Evolutionary conservation across 1,139 yeast species (phyloP).

Genomic region (Geotrichum candidum): DNA sequence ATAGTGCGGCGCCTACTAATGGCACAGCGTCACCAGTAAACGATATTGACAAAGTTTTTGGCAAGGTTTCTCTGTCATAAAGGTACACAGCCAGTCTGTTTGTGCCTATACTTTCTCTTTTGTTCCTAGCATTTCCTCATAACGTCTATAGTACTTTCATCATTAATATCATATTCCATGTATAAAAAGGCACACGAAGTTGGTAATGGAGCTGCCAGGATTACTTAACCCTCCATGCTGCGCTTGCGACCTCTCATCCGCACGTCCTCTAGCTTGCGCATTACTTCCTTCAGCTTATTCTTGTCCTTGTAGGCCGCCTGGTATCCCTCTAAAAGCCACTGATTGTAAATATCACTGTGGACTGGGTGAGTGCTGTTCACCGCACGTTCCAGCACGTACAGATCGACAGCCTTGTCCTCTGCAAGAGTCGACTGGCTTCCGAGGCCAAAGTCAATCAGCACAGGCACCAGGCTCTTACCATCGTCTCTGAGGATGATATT

Average conservation of each 20-base stretch:
- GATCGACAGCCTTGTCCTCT: conserved; percentile 94
- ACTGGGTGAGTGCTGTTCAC: conserved; percentile 83
- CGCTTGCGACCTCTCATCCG: conserved; percentile 90
- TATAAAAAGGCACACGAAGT: neutral
- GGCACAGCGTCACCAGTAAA: neutral
- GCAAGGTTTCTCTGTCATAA: conserved; percentile 14
- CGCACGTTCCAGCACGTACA: conserved; percentile 91
- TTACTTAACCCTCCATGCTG: conserved; percentile 71
- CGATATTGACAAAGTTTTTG: conserved; percentile 18
- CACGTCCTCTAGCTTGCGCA: conserved; percentile 70
- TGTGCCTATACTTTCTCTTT: neutral
- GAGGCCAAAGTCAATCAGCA: conserved; percentile 86
- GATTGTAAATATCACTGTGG: conserved; percentile 55
- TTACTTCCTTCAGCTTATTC: conserved; percentile 46
- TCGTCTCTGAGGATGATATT: conserved; percentile 53
- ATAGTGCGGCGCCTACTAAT: neutral
- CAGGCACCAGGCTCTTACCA: conserved; percentile 38
- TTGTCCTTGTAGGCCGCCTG: conserved; percentile 23
- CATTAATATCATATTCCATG: neutral
- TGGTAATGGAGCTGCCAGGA: neutral
- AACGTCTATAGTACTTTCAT: neutral
- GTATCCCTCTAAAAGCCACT: conserved; percentile 75
- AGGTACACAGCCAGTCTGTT: neutral
- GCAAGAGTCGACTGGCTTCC: conserved; percentile 64
- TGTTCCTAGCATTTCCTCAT: neutral